Percentiles rank a stretch among this genome's conserved stretches.
These are phyloP conservation scores for Pestalotiopsis sp. DNA, from an alignment of 2,329 filamentous ascomycete species.

Conservation along the genomic window DNA sequence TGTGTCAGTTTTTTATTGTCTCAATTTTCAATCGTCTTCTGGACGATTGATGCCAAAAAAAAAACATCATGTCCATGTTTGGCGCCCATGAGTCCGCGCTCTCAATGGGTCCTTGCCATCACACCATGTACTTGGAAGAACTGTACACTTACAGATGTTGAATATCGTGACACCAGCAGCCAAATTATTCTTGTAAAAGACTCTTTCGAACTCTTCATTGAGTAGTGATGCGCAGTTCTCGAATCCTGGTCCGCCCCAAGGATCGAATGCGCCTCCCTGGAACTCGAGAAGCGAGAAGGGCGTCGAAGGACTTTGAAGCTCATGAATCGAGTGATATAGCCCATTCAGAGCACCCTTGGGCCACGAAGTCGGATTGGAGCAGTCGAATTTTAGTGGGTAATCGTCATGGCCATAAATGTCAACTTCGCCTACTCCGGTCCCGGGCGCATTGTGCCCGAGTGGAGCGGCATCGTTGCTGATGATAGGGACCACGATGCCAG, in stretches of 20 bases:
- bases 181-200: conserved; percentile 77
- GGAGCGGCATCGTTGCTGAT: conserved; percentile 71
- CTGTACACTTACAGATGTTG: conserved; percentile 45
- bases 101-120: too few relatives aligned
- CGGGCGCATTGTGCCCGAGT: conserved; percentile 61
- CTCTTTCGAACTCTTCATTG: conserved; percentile 70
- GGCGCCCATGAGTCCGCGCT: too few relatives aligned
- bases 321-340: conserved; percentile 52
- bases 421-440: conserved; percentile 32
- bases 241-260: conserved; percentile 72
- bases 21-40: too few relatives aligned
- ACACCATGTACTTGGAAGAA: too few relatives aligned
- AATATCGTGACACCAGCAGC: conserved; percentile 67
- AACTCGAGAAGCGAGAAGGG: conserved; percentile 52
- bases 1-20: neutral
- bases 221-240: conserved; percentile 61
- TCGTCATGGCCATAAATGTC: conserved; percentile 42
- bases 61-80: too few relatives aligned
- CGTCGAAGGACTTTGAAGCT: conserved; percentile 61
- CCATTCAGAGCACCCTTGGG: conserved; percentile 52
- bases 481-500: conserved; percentile 71
- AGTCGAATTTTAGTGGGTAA: conserved; percentile 44
- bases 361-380: conserved; percentile 52
- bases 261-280: conserved; percentile 72
- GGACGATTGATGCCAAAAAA: too few relatives aligned